phyloP scores from a whole-genome alignment of 2,329 filamentous ascomycete species.

The Didymella arachidicola region DNA sequence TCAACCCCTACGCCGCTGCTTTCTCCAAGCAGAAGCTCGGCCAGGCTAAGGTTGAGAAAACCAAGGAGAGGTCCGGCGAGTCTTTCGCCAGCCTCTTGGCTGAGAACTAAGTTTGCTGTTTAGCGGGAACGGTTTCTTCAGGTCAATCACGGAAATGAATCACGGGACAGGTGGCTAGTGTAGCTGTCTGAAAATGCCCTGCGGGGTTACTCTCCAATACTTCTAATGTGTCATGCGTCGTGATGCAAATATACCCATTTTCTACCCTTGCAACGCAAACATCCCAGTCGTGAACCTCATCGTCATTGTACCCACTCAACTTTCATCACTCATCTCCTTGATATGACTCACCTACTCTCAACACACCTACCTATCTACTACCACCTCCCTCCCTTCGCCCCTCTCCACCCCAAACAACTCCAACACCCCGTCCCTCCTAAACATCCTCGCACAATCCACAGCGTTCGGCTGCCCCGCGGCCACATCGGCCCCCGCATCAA shows the following conservation, averaged over 20 bases:
- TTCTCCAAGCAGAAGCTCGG: slow-evolving; percentile 89
- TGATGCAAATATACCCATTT: slow-evolving; percentile 21
- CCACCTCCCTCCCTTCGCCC: slow-evolving; percentile 21
- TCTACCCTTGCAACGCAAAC: slow-evolving; percentile 2
- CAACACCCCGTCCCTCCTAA: slow-evolving; percentile 50
- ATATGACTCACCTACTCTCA: too few species aligned
- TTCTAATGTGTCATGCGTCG: slow-evolving; percentile 7
- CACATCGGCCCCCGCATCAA: slow-evolving; percentile 54
- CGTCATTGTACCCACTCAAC: not conserved
- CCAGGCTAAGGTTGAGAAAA: slow-evolving; percentile 68
- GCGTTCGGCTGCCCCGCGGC: slow-evolving; percentile 55
- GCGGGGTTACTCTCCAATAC: slow-evolving; percentile 17
- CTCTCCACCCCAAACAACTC: slow-evolving; percentile 40
- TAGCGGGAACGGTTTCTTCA: slow-evolving; percentile 36
- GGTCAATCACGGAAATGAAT: slow-evolving; percentile 33
- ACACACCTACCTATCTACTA: slow-evolving; percentile 4
- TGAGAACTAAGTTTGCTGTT: slow-evolving; percentile 55
- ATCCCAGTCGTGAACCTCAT: not conserved
- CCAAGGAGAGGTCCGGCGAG: slow-evolving; percentile 65
- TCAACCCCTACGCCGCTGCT: slow-evolving; percentile 96
- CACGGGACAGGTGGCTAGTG: slow-evolving; percentile 35
- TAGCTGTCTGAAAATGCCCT: slow-evolving; percentile 40
- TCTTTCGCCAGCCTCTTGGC: slow-evolving; percentile 59
- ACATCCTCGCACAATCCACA: slow-evolving; percentile 58
- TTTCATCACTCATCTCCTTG: not conserved